Conservation (phyloP, 2,329 filamentous ascomycete species). For the Botryotinia convoluta region DNA sequence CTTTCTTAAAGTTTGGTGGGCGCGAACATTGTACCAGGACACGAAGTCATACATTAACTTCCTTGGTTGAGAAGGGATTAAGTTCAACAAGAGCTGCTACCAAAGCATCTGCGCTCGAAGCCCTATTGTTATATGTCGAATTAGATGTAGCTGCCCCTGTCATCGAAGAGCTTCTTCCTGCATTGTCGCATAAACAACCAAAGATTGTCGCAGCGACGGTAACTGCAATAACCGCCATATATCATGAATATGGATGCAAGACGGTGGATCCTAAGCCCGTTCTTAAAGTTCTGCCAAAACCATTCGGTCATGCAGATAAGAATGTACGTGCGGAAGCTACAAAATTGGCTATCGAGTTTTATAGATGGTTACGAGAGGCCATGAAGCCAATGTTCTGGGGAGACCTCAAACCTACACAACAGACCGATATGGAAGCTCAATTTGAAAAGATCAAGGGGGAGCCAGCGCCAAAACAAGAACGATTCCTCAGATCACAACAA, state of each 20-base stretch:
- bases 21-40: constrained; percentile 75
- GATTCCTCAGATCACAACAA: constrained; percentile 85
- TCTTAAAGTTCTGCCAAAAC: constrained; percentile 82
- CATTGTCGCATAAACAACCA: constrained; percentile 82
- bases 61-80: constrained; percentile 89
- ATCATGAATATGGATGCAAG: constrained; percentile 93
- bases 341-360: constrained; percentile 87
- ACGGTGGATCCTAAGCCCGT: constrained; percentile 89
- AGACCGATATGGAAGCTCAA: constrained; percentile 86
- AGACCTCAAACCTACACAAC: constrained; percentile 92
- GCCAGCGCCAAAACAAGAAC: constrained; percentile 81
- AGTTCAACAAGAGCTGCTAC: constrained; percentile 83
- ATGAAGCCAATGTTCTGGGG: constrained; percentile 99
- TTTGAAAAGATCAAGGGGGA: constrained; percentile 94
- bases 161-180: constrained; percentile 84
- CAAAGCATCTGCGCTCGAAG: constrained; percentile 83
- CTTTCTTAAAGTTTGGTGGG: constrained; percentile 89
- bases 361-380: constrained; percentile 93
- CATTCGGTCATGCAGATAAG: constrained; percentile 95
- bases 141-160: constrained; percentile 81
- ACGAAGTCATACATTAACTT: constrained; percentile 67
- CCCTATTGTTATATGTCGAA: constrained; percentile 84
- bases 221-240: constrained; percentile 75
- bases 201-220: constrained; percentile 80
- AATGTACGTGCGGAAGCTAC: constrained; percentile 95